phyloP scores from a whole-genome alignment of 1,139 yeast species.

The Yamadazyma conglobata region DNA sequence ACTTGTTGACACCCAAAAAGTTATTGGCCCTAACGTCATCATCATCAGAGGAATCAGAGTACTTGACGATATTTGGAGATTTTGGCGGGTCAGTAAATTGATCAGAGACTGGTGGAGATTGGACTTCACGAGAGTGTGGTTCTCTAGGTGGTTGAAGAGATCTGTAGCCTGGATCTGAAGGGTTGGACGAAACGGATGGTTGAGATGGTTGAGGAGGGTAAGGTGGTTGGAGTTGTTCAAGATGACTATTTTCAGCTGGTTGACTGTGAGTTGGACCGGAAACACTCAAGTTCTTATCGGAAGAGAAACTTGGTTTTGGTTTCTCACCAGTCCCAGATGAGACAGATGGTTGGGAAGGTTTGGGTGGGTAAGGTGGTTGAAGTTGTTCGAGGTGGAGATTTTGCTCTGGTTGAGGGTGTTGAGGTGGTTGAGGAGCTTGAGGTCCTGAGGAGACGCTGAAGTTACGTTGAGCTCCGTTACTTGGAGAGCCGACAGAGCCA shows the following conservation, averaged over 20 bases:
- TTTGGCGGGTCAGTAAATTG: conserved; percentile 11
- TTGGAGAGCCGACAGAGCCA: no score
- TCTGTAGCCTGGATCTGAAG: neutral
- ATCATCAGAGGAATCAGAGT: conserved; percentile 23
- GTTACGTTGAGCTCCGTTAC: no score
- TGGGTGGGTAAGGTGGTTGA: no score
- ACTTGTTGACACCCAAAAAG: conserved; percentile 12
- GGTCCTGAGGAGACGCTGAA: no score
- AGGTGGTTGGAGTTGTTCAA: conserved; percentile 1
- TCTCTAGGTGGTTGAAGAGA: conserved; percentile 11
- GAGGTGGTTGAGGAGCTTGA: no score
- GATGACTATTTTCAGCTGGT: conserved; percentile 1
- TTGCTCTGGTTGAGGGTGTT: no score
- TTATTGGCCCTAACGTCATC: conserved; percentile 18
- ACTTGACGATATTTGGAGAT: conserved; percentile 29
- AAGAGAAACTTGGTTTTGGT: no score
- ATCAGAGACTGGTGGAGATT: conserved; percentile 4
- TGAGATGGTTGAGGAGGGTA: conserved; percentile 2
- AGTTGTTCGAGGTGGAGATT: no score
- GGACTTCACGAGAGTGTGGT: no score
- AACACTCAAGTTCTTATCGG: no score
- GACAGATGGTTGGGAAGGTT: conserved; percentile 1
- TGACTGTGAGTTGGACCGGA: no score
- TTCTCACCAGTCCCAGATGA: no score
- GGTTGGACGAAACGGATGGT: neutral